Evolutionary conservation across 257 asterid species (phyloP).

Genomic region (Solanum tacnaense): DNA sequence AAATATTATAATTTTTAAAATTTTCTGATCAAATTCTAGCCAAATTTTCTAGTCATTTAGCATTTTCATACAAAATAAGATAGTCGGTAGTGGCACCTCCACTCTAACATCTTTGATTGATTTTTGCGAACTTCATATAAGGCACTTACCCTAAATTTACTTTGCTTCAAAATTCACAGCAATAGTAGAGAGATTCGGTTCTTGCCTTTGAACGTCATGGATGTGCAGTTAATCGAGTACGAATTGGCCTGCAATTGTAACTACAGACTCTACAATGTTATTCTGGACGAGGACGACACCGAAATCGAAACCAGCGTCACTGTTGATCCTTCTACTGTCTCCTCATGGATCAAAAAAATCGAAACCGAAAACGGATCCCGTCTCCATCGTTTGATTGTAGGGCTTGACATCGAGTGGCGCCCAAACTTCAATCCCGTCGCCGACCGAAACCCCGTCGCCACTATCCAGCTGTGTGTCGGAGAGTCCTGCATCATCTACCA

Average conservation of each 20-base stretch:
- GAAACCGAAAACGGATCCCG: background rate
- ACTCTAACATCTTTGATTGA: background rate
- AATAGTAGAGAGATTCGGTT: background rate
- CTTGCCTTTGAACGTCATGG: background rate
- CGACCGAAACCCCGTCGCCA: conserved; percentile 33
- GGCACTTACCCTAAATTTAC: background rate
- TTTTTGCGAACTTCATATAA: background rate
- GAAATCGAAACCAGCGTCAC: conserved; percentile 30
- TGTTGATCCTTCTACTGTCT: conserved; percentile 7
- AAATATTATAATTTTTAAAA: too few species aligned
- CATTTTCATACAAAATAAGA: rapidly evolving
- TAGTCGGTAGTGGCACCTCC: background rate
- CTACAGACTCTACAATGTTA: conserved; percentile 29
- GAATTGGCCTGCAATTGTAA: background rate
- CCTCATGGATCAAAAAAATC: conserved; percentile 29
- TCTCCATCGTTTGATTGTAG: conserved; percentile 20
- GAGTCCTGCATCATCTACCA: conserved; percentile 35
- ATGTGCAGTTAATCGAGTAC: background rate
- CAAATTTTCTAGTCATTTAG: rapidly evolving
- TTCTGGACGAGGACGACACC: conserved; percentile 15
- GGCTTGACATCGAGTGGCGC: conserved; percentile 55
- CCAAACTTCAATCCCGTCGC: conserved; percentile 12
- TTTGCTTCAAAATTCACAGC: background rate
- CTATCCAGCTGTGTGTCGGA: conserved; percentile 46
- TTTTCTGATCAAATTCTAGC: rapidly evolving